Base-by-base conservation (phyloP, 129 eudicot genomes). In the Flaveria linearis region DNA sequence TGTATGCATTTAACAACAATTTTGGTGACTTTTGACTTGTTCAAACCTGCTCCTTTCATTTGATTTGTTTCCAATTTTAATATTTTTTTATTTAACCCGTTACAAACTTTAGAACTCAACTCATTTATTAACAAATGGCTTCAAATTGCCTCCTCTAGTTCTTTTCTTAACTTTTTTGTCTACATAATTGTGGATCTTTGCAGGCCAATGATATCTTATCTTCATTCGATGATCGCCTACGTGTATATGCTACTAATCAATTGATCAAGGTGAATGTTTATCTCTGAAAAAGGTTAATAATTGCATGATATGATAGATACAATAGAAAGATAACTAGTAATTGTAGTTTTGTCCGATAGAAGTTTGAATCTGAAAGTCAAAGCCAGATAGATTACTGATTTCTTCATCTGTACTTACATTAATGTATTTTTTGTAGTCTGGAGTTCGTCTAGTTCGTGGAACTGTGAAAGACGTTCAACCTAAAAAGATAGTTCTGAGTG, bases 181-280 rank as follows among this genome's bases (percentile, higher is more conserved):
- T 70, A 70, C 45, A 16, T 78, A 70, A 18, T 71, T 1, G 0
- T 64, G 39, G 1, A 69, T 41, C 30, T 71, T 72, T 86, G 74
- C 87, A 93, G 98, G 98, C 98, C 47, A 93, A 91, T 56, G 97
- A 93, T 86, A 93, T 93, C 67, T 73, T 93, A 46, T 93, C 97
- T 28, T 90, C 98, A 18, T 93, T 93, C 78, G 98, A 93, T 86
- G 98, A 93, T 70, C 93, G 98, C 43, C 97, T 93, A 43, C 80
- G 98, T 16, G 70, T 16, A 60, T 93, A 93, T 85, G 98, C 98
- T 10, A 85, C 89, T 12, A 85, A 87, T 64, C 98, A 93, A 39
- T 82, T 93, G 83, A 82, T 81, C 28, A 93, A 93, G 96, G 98
- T 93, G 76, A 79, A 84, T 30, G 15, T 30, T 14, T 13, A 14